Base-by-base conservation (phyloP, 164 flowering plant species). In the Stephania cephalantha region DNA sequence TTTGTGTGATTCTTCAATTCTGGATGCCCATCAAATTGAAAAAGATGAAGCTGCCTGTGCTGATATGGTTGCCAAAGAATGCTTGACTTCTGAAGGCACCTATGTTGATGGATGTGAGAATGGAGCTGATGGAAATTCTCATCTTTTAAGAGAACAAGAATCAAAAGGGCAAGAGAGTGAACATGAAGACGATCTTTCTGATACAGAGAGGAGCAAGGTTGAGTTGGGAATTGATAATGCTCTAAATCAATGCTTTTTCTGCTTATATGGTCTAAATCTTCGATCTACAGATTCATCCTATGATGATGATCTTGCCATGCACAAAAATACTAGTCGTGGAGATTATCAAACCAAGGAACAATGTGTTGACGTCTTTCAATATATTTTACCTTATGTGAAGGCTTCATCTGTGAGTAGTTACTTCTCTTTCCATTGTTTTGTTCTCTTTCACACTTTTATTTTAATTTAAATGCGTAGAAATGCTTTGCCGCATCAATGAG, bases 301-400 rank as follows among this genome's bases (percentile, higher is more conserved):
- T 84, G 97, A 95, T 42, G 99, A 95, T 80, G 99, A 95, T 73
- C 73, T 95, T 76, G 91, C 87, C 63, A 75, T 82, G 68, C 99
- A 95, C 88, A 92, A 84, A 84, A 95, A 95, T 83, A 92, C 94
- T 73, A 90, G 90, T 79, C 92, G 90, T 67, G 98, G 95, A 77
- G 98, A 95, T 81, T 95, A 93, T 79, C 99, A 93, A 78, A 90
- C 97, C 63, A 92, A 92, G 85, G 99, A 95, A 80, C 99, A 95
- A 79, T 92, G 98, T 81, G 93, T 92, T 78, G 99, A 95, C 86
- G 99, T 95, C 71, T 95, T 95, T 74, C 91, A 89, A 72, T 93
- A 95, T 80, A 84, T 95, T 77, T 87, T 93, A 48, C 93, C 99
- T 29, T 90, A 86, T 84, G 97, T 95, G 42, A 95, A 90, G 82